A percentile compares a stretch with the other conserved stretches of the same genome.
phyloP scores from a whole-genome alignment of 1,139 yeast species.

The Candida glucosophila region DNA sequence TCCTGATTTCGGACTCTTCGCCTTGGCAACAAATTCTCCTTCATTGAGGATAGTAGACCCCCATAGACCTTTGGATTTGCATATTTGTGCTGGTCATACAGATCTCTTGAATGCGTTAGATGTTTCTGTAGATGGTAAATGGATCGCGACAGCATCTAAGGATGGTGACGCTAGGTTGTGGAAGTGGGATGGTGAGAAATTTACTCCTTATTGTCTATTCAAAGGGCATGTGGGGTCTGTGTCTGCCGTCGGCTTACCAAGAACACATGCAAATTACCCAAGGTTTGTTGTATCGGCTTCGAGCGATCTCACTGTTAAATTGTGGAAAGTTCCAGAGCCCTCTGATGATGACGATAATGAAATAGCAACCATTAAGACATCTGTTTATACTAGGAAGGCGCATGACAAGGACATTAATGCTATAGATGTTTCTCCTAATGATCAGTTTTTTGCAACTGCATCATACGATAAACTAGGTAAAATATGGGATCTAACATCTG shows the following conservation, averaged over 20 bases:
- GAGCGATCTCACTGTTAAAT: slow-evolving; percentile 80
- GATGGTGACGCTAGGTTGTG: slow-evolving; percentile 81
- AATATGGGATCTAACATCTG: slow-evolving; percentile 74
- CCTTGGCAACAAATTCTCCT: slow-evolving; percentile 94
- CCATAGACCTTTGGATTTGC: slow-evolving; percentile 51
- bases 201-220: slow-evolving; percentile 52
- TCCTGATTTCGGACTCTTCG: slow-evolving; percentile 47
- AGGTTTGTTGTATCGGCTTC: slow-evolving; percentile 77
- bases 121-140: slow-evolving; percentile 66
- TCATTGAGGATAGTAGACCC: slow-evolving; percentile 67
- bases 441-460: slow-evolving; percentile 82
- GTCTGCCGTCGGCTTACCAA: slow-evolving; percentile 73
- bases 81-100: slow-evolving; percentile 67
- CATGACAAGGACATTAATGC: slow-evolving; percentile 95
- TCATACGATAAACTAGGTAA: slow-evolving; percentile 93
- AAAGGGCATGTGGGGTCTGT: slow-evolving; percentile 85
- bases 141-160: slow-evolving; percentile 93
- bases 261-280: slow-evolving; percentile 50
- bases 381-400: slow-evolving; percentile 87
- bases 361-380: slow-evolving; percentile 30
- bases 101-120: slow-evolving; percentile 82
- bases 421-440: slow-evolving; percentile 81
- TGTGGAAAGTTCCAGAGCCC: slow-evolving; percentile 82
- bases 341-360: too few relatives aligned
- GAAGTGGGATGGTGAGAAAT: slow-evolving; percentile 47